Evolutionary conservation across 139 green algal species (phyloP).

Genomic region (Chlorella sorokiniana): DNA sequence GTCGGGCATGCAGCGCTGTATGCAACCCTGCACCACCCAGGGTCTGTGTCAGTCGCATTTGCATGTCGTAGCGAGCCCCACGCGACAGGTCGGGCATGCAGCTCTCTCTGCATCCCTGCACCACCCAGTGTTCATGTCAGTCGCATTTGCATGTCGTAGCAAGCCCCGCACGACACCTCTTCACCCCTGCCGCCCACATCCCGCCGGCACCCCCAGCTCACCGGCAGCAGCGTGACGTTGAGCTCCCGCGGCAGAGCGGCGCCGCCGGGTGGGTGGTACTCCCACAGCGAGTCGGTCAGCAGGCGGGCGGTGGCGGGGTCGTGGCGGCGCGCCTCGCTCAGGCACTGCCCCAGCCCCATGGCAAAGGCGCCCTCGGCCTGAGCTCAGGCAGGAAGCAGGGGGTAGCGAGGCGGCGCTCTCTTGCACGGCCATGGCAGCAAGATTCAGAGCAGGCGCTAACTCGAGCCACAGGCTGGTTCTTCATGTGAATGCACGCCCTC

Average conservation of each 20-base stretch:
- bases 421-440: no score
- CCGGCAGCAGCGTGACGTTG: conserved; percentile 50
- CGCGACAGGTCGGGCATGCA: no score
- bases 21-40: no score
- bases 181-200: background rate
- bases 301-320: conserved; percentile 30
- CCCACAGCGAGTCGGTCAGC: conserved; percentile 44
- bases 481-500: no score
- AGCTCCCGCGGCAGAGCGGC: conserved; percentile 46
- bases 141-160: background rate
- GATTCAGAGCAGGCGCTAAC: background rate
- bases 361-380: conserved; percentile 75
- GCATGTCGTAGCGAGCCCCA: no score
- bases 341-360: conserved; percentile 40
- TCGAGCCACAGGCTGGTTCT: background rate
- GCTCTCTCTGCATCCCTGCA: no score
- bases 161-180: background rate
- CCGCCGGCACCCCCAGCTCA: background rate
- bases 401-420: background rate
- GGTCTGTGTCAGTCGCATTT: no score
- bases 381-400: background rate
- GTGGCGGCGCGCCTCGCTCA: conserved; percentile 39
- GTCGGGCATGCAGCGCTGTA: background rate
- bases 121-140: background rate
- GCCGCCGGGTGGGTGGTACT: conserved; percentile 54